Base-by-base conservation (phyloP, 2,329 filamentous ascomycete genomes). In the Helotiales sp. region DNA sequence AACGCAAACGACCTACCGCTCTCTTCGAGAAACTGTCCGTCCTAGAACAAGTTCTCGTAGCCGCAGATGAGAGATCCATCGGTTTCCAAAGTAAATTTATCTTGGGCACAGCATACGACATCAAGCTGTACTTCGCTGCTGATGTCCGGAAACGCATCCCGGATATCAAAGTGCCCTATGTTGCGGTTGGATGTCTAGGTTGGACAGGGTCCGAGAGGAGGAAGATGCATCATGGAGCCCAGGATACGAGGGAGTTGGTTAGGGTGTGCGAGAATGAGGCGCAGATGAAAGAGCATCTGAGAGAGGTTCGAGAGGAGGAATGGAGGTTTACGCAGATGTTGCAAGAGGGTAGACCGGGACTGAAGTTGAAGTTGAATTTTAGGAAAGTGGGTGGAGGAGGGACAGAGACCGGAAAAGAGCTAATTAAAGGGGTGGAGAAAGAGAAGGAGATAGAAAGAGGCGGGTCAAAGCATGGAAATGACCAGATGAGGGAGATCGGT, bases 111-210 rank as follows among this genome's bases (percentile, higher is more conserved):
- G 61, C 71, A 1, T 65, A 73, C 26, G 71, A 74, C 60, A 61
- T 73, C 50, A 68, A 65, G 34, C 67, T 67, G 54, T 71, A 73
- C 63, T 74, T 71, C 47, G 30, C 17, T 1, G 49, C 17, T 1
- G 43, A 66, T 11, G 63, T 59, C 3, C 69, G 63, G 49, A 65
- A 45, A 22, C 32, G 60, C 0, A 52, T 43, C 1, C 55, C 60
- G 20, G 40, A 55, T 7, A 45, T 65, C 13, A 69, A 49, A 24
- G 63, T 62, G 6, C 72, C 72, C 1, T 63, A 67, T 50, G 70
- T 72, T 28, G 70, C 71, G 2, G 67, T 73, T 28, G 72, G 72
- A 15, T 74, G 70, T 65, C 52, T 74, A 0, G 71, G 72, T 1
- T 71, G 71, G 72, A 66, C 61, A 7, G 71, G 71, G 3, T 20